These are phyloP conservation scores for Hypoxylon intermedium DNA, from an alignment of 495 filamentous ascomycete species.

Conservation along the genomic window DNA sequence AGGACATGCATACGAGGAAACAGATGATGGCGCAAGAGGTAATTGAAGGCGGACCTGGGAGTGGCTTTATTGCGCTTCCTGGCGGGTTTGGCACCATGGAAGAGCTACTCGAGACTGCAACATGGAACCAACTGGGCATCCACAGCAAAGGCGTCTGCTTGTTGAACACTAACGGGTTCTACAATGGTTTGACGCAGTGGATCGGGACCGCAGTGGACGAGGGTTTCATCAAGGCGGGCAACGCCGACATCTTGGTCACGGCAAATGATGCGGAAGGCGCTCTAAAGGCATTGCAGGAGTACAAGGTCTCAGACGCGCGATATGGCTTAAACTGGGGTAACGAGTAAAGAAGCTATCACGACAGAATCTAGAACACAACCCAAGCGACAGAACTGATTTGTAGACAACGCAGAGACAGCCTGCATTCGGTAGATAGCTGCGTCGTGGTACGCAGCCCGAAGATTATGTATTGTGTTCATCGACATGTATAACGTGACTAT, in stretches of 20 bases:
- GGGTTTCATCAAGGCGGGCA: constrained; percentile 75
- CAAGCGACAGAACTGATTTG: constrained; percentile 1
- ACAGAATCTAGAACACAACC: constrained; percentile 18
- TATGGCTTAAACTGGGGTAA: constrained; percentile 83
- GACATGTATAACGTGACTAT: neutral
- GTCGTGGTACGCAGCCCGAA: constrained; percentile 5
- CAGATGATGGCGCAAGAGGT: constrained; percentile 89
- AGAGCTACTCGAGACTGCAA: constrained; percentile 94
- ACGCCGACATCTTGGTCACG: constrained; percentile 77
- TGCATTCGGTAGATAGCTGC: neutral
- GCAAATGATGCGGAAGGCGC: constrained; percentile 75
- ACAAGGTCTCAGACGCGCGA: constrained; percentile 73
- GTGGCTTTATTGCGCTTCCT: constrained; percentile 87
- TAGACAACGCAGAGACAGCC: constrained; percentile 11
- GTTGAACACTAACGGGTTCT: constrained; percentile 88
- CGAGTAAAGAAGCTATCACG: constrained; percentile 51
- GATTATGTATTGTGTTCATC: neutral
- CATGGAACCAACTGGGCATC: constrained; percentile 98
- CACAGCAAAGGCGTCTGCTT: constrained; percentile 81
- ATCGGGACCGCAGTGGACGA: constrained; percentile 75
- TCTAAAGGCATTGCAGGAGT: constrained; percentile 71
- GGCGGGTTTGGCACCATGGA: constrained; percentile 96
- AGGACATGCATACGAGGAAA: constrained; percentile 96
- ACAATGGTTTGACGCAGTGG: constrained; percentile 85
- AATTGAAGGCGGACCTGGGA: constrained; percentile 76